Evolutionary conservation across 2,329 filamentous ascomycete genomes (phyloP).

Genomic region (Aspergillus sp.): DNA sequence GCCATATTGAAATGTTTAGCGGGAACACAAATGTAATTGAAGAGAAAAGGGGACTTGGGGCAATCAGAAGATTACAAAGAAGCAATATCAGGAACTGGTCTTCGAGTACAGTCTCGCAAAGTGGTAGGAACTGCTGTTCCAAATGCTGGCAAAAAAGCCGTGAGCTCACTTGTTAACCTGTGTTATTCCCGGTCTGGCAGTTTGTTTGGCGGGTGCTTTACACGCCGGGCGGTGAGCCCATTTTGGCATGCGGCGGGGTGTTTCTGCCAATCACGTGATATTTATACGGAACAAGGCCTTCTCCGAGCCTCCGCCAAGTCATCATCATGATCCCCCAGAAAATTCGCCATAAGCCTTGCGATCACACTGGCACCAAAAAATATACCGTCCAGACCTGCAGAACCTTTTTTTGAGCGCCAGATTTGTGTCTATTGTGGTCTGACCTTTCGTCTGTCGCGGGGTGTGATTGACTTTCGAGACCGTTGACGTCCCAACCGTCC

Average conservation of each 20-base stretch:
- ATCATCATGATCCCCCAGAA: conserved; percentile 8
- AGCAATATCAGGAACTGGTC: neutral
- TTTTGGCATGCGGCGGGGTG: conserved; percentile 9
- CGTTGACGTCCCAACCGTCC: neutral
- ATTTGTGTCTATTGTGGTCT: neutral
- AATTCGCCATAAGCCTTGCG: neutral
- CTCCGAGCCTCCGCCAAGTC: conserved; percentile 14
- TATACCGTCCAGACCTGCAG: neutral
- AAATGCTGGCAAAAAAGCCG: conserved; percentile 1
- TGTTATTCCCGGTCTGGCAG: conserved; percentile 24
- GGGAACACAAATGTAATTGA: neutral
- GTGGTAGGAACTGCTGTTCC: too few species aligned
- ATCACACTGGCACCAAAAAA: neutral
- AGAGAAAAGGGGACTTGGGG: neutral
- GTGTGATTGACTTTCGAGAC: neutral
- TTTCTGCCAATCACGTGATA: conserved; percentile 20
- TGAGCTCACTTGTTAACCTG: conserved; percentile 12
- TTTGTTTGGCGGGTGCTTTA: conserved; percentile 26
- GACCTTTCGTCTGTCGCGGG: neutral
- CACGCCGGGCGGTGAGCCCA: conserved; percentile 19
- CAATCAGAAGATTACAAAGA: neutral
- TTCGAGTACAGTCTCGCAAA: neutral
- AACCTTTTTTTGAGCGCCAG: neutral
- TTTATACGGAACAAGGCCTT: conserved; percentile 10
- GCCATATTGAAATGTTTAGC: conserved; percentile 43